These are phyloP conservation scores for Letharia lupina DNA, from an alignment of 495 filamentous ascomycete genomes.

Conservation along the genomic window DNA sequence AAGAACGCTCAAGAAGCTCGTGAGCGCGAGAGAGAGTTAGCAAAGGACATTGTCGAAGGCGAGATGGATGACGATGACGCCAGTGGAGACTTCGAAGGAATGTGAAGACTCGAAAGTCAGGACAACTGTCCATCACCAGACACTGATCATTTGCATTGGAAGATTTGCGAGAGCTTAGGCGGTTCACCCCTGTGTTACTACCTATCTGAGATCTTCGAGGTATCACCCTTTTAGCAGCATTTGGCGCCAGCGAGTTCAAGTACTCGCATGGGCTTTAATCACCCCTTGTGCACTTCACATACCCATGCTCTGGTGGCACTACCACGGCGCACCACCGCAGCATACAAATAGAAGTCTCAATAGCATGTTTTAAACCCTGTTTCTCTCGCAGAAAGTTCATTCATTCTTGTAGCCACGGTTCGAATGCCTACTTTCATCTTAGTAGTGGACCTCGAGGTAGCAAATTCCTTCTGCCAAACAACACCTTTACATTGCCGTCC, in stretches of 20 bases:
- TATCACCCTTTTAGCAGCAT: slow-evolving; percentile 6
- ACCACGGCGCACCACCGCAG: slow-evolving; percentile 7
- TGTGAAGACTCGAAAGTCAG: slow-evolving; percentile 47
- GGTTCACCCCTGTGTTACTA: slow-evolving; percentile 15
- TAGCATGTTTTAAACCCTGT: background rate
- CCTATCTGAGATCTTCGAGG: background rate
- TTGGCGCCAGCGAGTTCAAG: slow-evolving; percentile 4
- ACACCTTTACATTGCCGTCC: background rate
- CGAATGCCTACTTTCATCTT: background rate
- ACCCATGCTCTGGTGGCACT: slow-evolving; percentile 13
- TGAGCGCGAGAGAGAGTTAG: slow-evolving; percentile 89
- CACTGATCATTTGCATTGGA: slow-evolving; percentile 13
- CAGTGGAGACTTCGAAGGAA: slow-evolving; percentile 92
- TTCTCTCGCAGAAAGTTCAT: background rate
- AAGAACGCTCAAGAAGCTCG: slow-evolving; percentile 97
- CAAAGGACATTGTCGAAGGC: slow-evolving; percentile 98
- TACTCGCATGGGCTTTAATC: slow-evolving; percentile 14
- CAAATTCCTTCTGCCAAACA: background rate
- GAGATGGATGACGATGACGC: slow-evolving; percentile 97
- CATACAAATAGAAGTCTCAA: slow-evolving; percentile 16
- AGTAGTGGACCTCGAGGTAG: background rate
- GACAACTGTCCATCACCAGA: slow-evolving; percentile 1
- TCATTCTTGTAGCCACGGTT: background rate
- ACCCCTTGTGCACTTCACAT: slow-evolving; percentile 13
- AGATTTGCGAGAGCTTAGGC: slow-evolving; percentile 2